Percentiles rank a stretch among this genome's conserved stretches.
phyloP scores from a whole-genome alignment of 2,329 filamentous ascomycete genomes.

The Aspergillus neoniger region DNA sequence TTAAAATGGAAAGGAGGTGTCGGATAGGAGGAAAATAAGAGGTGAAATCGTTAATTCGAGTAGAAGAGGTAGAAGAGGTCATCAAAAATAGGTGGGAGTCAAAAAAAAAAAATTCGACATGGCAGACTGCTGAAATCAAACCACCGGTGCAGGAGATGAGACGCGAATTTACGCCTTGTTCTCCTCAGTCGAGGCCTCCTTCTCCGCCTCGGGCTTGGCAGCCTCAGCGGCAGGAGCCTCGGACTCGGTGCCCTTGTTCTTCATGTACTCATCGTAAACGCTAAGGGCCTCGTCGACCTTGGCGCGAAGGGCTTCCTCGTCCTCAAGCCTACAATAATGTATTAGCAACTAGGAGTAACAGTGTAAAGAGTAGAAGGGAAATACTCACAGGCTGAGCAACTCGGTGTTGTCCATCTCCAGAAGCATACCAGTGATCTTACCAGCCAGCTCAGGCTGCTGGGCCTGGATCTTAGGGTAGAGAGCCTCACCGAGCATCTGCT shows the following conservation, averaged over 20 bases:
- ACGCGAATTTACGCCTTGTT: conserved; percentile 41
- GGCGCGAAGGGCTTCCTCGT: conserved; percentile 81
- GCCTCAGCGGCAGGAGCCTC: conserved; percentile 42
- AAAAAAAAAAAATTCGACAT: conserved; percentile 34
- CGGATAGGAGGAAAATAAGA: conserved; percentile 19
- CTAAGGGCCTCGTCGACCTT: conserved; percentile 98
- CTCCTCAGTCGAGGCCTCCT: conserved; percentile 47
- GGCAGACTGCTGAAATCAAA: conserved; percentile 20
- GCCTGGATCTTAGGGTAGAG: conserved; percentile 98
- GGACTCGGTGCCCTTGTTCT: conserved; percentile 65
- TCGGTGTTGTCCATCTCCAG: conserved; percentile 98
- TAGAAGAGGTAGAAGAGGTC: conserved; percentile 29
- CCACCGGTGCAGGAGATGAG: conserved; percentile 18
- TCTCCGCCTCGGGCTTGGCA: conserved; percentile 45
- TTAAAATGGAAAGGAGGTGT: conserved; percentile 20
- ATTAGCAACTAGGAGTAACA: conserved; percentile 10
- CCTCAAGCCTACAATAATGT: conserved; percentile 68
- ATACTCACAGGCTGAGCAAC: conserved; percentile 88
- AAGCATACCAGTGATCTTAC: conserved; percentile 99
- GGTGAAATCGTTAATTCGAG: conserved; percentile 29
- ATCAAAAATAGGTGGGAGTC: conserved; percentile 37
- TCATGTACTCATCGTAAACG: conserved; percentile 98
- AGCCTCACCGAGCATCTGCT: conserved; percentile 96
- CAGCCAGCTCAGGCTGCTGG: conserved; percentile 91
- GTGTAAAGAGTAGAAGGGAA: not conserved